Evolutionary conservation across 139 green algal genomes (phyloP).

Genomic region (Coelastrella sp.): DNA sequence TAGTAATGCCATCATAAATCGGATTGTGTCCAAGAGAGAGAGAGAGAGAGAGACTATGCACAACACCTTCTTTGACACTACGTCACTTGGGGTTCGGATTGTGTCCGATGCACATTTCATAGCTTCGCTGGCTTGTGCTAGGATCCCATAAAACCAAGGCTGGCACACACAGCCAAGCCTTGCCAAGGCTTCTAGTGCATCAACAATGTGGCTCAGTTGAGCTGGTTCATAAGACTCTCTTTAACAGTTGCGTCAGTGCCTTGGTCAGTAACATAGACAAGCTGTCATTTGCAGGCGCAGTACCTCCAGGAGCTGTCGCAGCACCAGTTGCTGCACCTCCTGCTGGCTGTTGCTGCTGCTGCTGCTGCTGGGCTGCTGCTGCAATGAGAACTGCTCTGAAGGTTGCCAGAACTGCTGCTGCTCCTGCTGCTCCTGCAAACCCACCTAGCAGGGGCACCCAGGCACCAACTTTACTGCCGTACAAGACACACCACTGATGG

Average conservation of each 20-base stretch:
- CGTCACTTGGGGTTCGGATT: no score
- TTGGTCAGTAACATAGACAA: background rate
- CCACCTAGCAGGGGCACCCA: constrained; percentile 43
- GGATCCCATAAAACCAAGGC: no score
- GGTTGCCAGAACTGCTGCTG: constrained; percentile 17
- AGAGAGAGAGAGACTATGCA: no score
- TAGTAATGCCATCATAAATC: no score
- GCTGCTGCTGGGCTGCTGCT: background rate
- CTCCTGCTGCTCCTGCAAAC: constrained; percentile 8
- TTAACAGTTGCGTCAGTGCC: background rate
- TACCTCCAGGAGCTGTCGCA: background rate
- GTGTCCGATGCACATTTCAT: no score
- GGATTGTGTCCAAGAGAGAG: no score
- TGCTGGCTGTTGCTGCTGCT: background rate
- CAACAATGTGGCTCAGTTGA: no score
- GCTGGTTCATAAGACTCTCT: background rate
- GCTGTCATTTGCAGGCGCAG: background rate
- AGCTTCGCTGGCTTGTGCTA: no score
- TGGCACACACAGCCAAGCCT: no score
- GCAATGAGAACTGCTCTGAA: background rate
- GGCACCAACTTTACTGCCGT: background rate
- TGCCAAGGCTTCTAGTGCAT: no score
- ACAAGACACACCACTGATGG: constrained; percentile 33
- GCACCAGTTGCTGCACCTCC: background rate
- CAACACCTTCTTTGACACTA: no score